A percentile compares a stretch with the other conserved stretches of the same genome.
Conservation (phyloP, 139 green algal species). For the Parachlorella kessleri region DNA sequence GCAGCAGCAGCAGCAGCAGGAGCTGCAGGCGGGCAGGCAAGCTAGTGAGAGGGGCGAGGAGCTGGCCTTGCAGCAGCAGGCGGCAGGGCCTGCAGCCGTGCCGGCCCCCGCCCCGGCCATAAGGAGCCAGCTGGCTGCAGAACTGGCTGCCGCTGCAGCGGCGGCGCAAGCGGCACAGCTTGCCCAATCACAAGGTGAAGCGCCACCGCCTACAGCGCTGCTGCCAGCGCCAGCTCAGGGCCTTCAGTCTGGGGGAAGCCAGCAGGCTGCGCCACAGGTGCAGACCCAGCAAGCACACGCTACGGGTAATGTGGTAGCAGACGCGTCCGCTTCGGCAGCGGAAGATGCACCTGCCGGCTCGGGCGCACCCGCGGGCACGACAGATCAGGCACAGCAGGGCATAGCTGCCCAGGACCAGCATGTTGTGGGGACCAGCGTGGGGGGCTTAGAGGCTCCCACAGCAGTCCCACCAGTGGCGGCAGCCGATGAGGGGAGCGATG, state of each 20-base stretch:
- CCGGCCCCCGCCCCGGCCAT: background rate
- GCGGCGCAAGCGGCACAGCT: background rate
- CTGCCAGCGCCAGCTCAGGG: background rate
- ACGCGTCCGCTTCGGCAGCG: background rate
- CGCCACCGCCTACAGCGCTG: background rate
- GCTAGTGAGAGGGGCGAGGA: background rate
- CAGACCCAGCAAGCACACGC: background rate
- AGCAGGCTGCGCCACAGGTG: no score
- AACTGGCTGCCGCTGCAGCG: background rate
- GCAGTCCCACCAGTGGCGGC: background rate
- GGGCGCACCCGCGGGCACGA: background rate
- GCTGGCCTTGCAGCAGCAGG: background rate
- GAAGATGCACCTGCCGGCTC: background rate
- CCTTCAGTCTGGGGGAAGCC: background rate
- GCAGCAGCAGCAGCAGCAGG: background rate
- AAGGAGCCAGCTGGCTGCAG: background rate
- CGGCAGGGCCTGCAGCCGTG: background rate
- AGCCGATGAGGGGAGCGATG: constrained; percentile 23
- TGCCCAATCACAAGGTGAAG: background rate
- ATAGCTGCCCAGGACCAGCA: background rate
- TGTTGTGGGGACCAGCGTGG: background rate
- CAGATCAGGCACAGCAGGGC: background rate
- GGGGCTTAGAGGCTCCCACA: background rate
- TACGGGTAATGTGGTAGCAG: background rate
- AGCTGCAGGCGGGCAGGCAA: background rate